Evolutionary conservation across 1,284 basidiomycete species (phyloP).

Genomic region (Moesziomyces sp.): DNA sequence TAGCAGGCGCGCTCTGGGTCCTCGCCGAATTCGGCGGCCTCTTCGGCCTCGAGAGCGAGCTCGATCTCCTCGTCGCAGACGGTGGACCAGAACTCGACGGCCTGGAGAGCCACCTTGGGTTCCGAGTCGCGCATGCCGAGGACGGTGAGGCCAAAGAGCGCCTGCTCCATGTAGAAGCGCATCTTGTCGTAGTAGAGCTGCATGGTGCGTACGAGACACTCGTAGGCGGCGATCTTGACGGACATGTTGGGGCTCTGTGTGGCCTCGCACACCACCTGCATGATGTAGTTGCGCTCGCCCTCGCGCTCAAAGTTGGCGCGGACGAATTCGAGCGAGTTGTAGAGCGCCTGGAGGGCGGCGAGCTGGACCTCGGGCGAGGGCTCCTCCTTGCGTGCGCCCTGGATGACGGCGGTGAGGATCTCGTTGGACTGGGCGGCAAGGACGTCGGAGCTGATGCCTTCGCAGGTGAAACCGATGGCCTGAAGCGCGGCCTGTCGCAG

Average conservation of each 20-base stretch:
- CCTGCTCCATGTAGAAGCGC: constrained; percentile 99
- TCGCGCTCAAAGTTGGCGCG: constrained; percentile 89
- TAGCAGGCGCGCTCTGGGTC: constrained; percentile 86
- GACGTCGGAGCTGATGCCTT: constrained; percentile 81
- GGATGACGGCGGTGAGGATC: constrained; percentile 97
- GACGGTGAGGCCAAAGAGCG: constrained; percentile 96
- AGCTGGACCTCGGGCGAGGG: constrained; percentile 85
- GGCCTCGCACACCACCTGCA: constrained; percentile 99
- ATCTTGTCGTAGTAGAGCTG: constrained; percentile 99
- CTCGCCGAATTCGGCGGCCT: constrained; percentile 92
- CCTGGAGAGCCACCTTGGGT: constrained; percentile 91
- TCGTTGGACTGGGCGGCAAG: constrained; percentile 91
- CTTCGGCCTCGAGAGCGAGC: constrained; percentile 87
- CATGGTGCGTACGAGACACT: constrained; percentile 97
- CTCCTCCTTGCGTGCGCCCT: constrained; percentile 96
- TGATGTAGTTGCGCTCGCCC: constrained; percentile 98
- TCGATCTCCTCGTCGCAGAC: constrained; percentile 98
- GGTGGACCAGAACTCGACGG: constrained; percentile 99
- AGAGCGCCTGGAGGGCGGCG: constrained; percentile 92
- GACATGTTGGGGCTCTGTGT: constrained; percentile 88
- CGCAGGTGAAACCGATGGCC: constrained; percentile 96
- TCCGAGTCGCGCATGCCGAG: constrained; percentile 96
- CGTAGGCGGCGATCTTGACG: constrained; percentile 73
- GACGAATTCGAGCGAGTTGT: constrained; percentile 97
- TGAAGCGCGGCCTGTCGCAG: constrained; percentile 90